phyloP scores from a whole-genome alignment of 2,329 filamentous ascomycete species.

The Ophiostoma angusticollis region DNA sequence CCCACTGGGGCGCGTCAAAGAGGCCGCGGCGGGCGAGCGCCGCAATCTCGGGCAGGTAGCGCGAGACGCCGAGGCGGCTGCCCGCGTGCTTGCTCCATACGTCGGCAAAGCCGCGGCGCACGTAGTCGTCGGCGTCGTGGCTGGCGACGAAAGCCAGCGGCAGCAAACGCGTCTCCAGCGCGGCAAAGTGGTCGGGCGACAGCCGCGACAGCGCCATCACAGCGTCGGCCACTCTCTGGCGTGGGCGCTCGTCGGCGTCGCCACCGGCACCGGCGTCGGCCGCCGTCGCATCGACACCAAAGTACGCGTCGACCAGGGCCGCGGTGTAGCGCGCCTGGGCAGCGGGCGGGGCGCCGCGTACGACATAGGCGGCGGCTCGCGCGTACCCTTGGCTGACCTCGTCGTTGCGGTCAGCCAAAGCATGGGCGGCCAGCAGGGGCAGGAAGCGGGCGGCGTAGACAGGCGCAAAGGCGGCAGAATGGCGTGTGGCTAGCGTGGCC shows the following conservation, averaged over 20 bases:
- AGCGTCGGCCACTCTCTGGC: slow-evolving; percentile 71
- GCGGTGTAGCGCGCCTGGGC: slow-evolving; percentile 38
- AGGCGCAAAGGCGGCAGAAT: slow-evolving; percentile 62
- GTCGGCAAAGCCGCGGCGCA: slow-evolving; percentile 65
- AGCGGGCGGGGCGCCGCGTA: slow-evolving; percentile 43
- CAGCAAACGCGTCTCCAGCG: slow-evolving; percentile 60
- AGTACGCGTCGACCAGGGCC: slow-evolving; percentile 57
- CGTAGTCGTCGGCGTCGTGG: slow-evolving; percentile 72
- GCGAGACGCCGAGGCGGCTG: slow-evolving; percentile 63
- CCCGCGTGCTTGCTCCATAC: slow-evolving; percentile 89
- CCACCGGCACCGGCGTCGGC: no score
- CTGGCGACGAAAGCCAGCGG: slow-evolving; percentile 83
- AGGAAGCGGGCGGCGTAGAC: slow-evolving; percentile 65
- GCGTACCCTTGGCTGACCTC: slow-evolving; percentile 87
- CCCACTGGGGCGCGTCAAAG: slow-evolving; percentile 76
- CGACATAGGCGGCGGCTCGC: slow-evolving; percentile 71
- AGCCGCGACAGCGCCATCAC: slow-evolving; percentile 72
- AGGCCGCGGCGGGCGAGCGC: slow-evolving; percentile 54
- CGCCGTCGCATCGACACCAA: slow-evolving; percentile 66
- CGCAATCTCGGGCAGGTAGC: slow-evolving; percentile 77
- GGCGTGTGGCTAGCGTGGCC: slow-evolving; percentile 70
- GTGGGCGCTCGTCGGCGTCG: slow-evolving; percentile 60
- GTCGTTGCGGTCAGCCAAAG: slow-evolving; percentile 74
- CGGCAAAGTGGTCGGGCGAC: slow-evolving; percentile 76
- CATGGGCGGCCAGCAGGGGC: slow-evolving; percentile 63